Evolutionary conservation across 495 filamentous ascomycete species (phyloP).

Genomic region (Articulospora tetracladia): DNA sequence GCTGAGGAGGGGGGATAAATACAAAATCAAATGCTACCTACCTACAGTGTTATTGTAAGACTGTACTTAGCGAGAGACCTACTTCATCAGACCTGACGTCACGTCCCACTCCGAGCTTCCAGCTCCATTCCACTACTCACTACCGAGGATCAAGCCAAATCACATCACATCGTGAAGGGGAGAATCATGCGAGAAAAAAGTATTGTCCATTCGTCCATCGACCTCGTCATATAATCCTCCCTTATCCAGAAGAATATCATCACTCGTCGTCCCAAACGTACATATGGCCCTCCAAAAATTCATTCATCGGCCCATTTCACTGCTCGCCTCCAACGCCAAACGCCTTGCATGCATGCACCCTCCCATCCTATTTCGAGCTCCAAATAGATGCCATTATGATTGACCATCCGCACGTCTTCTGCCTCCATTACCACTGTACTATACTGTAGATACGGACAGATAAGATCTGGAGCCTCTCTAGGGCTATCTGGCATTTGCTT

Average conservation of each 20-base stretch:
- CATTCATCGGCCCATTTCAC: background rate
- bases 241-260: too few species aligned
- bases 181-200: too few species aligned
- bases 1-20: background rate
- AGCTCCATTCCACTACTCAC: background rate
- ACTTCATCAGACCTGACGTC: background rate
- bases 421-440: too few species aligned
- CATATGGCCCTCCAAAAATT: background rate
- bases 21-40: too few species aligned
- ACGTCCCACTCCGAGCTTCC: background rate
- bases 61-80: background rate
- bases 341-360: background rate
- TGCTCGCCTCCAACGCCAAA: background rate
- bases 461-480: too few species aligned
- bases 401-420: too few species aligned
- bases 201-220: too few species aligned
- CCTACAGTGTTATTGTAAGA: too few species aligned
- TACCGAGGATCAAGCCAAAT: background rate
- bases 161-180: too few species aligned
- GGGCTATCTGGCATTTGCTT: too few species aligned
- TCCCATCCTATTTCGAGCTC: too few species aligned
- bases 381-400: background rate
- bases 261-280: background rate
- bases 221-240: background rate
- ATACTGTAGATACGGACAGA: too few species aligned